Conservation (phyloP, 176 grass and related monocot species). For the Oryza meyeriana region DNA sequence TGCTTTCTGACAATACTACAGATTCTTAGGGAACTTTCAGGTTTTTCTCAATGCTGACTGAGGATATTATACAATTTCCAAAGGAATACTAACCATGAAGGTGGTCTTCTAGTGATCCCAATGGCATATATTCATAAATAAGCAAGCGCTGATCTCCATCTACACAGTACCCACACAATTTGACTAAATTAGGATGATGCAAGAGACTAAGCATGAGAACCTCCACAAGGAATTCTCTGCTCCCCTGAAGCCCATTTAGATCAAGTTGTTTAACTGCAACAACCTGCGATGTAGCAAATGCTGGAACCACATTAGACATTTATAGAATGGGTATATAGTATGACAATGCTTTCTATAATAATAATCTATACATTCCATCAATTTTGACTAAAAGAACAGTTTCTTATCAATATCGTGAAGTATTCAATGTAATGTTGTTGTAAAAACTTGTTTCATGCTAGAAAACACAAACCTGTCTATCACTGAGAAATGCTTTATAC, state of each 20-base stretch:
- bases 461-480: slow-evolving; percentile 45
- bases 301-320: slow-evolving; percentile 19
- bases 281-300: slow-evolving; percentile 51
- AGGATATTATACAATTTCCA: slow-evolving; percentile 12
- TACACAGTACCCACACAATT: slow-evolving; percentile 65
- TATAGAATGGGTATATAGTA: background rate
- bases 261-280: slow-evolving; percentile 88
- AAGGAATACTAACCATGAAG: slow-evolving; percentile 59
- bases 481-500: slow-evolving; percentile 50
- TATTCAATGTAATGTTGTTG: background rate
- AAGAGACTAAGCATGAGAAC: slow-evolving; percentile 74
- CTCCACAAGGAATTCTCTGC: slow-evolving; percentile 83
- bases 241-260: slow-evolving; percentile 70
- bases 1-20: background rate
- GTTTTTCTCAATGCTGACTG: background rate
- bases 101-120: slow-evolving; percentile 80
- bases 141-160: slow-evolving; percentile 57
- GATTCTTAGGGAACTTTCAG: background rate
- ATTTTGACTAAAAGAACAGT: background rate
- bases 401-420: background rate
- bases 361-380: background rate
- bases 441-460: background rate
- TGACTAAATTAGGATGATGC: slow-evolving; percentile 76
- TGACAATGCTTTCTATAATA: background rate
- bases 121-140: slow-evolving; percentile 79